Evolutionary conservation across 768 basidiomycete species (phyloP), one percentile per base, ranked within the genome.

Genomic region (Lentinula raphanica): DNA sequence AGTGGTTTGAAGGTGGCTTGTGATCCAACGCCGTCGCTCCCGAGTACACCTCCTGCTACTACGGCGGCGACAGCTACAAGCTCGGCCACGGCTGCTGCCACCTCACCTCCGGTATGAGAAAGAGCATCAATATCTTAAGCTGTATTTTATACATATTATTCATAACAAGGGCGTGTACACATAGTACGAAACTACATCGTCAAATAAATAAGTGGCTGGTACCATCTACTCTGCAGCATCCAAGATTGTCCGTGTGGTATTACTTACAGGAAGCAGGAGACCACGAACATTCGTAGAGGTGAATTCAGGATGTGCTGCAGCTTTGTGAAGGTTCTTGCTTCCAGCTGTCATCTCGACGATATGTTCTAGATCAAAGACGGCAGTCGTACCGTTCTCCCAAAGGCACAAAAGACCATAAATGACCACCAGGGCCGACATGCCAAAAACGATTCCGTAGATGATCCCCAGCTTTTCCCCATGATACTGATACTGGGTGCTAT

Each of bases 401-500:
- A 53, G 38, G 35, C 51, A 53, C 21, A 38, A 12, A 5, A 53
- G 36, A 21, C 51, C 51, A 25, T 53, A 25, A n/a, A 39, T 23
- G 13, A 53, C 51, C 11, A 53, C 51, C 35, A 53, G 12, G 23
- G 40, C 19, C 4, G 51, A 36, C 21, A 32, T 35, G 13, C 19
- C 35, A 39, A 53, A 53, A 5, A 53, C 51, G 3, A 53, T 39
- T 36, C 51, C 51, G 36, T 53, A 53, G 38, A 53, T 53, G 32
- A 53, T 9, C 21, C 19, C 51, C 12, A 53, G 35, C 36, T 39
- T 53, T 1, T 82, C 83, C 3, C 84, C 81, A 6, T 69, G 67
- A 63, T 85, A 63, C 8, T 72, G 72, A 58, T 85, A 81, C 5
- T 73, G 73, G 1, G 54, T 60, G 31, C 57, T 54, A 23, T 56